Evolutionary conservation across 1,284 basidiomycete genomes (phyloP).

Genomic region (Meira miltonrushii): DNA sequence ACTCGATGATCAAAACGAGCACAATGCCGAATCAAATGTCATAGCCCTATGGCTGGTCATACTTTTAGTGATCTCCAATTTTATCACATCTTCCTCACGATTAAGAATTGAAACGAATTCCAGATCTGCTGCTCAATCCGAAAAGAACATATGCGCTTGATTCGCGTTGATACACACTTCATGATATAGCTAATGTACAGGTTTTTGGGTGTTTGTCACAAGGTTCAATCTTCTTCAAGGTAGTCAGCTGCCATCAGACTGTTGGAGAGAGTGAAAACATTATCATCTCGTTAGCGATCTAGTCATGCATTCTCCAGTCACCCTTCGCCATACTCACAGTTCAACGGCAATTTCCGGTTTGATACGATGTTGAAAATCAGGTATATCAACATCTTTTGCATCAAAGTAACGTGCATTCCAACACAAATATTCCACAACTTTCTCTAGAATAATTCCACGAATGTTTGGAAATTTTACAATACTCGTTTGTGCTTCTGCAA

Average conservation of each 20-base stretch:
- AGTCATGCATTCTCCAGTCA: background rate
- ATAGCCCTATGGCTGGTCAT: too few species aligned
- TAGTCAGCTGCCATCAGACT: conserved; percentile 48
- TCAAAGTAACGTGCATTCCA: conserved; percentile 69
- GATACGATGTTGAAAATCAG: conserved; percentile 71
- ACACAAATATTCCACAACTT: conserved; percentile 72
- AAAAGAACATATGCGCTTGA: too few species aligned
- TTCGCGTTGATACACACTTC: too few species aligned
- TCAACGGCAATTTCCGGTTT: conserved; percentile 75
- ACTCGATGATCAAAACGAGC: too few species aligned
- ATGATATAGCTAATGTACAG: too few species aligned
- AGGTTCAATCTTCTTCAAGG: conserved; percentile 21
- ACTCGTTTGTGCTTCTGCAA: conserved; percentile 10
- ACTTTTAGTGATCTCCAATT: too few species aligned
- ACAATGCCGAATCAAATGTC: too few species aligned
- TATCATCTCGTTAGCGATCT: background rate
- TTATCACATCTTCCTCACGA: too few species aligned
- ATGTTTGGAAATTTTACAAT: conserved; percentile 6
- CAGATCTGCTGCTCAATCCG: too few species aligned
- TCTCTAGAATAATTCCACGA: conserved; percentile 62
- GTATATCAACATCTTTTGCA: conserved; percentile 65
- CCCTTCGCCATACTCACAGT: conserved; percentile 60
- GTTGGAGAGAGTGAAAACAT: background rate
- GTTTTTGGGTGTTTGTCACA: too few species aligned
- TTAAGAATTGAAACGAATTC: too few species aligned